A percentile compares a stretch with the other conserved stretches of the same genome.
phyloP scores from a whole-genome alignment of 768 basidiomycete genomes.

The Lactarius hatsudake region DNA sequence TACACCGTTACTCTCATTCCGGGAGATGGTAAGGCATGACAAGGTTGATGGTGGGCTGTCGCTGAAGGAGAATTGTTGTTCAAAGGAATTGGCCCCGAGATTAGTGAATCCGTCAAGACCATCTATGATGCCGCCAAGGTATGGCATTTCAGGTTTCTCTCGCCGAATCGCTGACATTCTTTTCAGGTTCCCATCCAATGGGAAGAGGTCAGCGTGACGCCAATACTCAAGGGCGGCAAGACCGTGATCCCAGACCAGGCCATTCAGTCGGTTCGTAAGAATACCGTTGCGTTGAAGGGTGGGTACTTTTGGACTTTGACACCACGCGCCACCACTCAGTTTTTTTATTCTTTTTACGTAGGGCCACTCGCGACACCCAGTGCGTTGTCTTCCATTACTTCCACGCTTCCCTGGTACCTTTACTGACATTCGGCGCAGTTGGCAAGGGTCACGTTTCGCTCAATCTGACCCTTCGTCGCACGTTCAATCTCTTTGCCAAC shows the following conservation, averaged over 20 bases:
- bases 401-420: neutral
- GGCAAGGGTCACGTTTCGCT: conserved; percentile 99
- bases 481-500: conserved; percentile 98
- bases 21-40: conserved; percentile 73
- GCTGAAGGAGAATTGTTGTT: conserved; percentile 17
- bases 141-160: conserved; percentile 23
- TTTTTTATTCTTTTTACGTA: conserved; percentile 32
- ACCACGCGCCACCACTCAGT: neutral
- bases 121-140: conserved; percentile 91
- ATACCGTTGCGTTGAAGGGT: conserved; percentile 98
- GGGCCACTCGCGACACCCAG: conserved; percentile 97
- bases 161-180: conserved; percentile 3
- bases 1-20: conserved; percentile 96
- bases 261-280: conserved; percentile 89
- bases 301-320: conserved; percentile 26
- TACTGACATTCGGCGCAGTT: conserved; percentile 48
- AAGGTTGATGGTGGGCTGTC: conserved; percentile 21
- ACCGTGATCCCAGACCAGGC: conserved; percentile 94
- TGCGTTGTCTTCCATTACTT: conserved; percentile 41
- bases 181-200: conserved; percentile 92
- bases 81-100: conserved; percentile 96
- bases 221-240: conserved; percentile 91
- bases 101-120: conserved; percentile 90
- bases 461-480: conserved; percentile 93
- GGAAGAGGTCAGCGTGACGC: conserved; percentile 98